Base-by-base conservation (phyloP, 345 rosid species). In the Syzygium grande region DNA sequence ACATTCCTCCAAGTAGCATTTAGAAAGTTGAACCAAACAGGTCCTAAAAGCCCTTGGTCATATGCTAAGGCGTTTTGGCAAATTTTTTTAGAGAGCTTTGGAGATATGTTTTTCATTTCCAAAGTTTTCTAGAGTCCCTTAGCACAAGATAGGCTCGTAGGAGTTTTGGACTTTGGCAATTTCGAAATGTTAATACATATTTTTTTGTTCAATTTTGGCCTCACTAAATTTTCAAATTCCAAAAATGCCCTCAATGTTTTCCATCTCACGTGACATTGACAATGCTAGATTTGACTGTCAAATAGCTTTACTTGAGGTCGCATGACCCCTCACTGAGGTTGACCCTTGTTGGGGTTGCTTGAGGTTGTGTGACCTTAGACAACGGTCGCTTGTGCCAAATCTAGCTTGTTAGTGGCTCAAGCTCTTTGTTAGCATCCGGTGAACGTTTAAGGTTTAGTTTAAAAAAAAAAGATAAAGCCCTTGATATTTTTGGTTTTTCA, bases 351-450 rank as follows among this genome's bases (percentile, higher is more conserved):
- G 0, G 7, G 15, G 11, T 25, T 11, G 65, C 7, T 58, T 25
- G 29, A 58, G 29, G 65, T 58, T 25, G 27, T 11, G 73, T 4
- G 7, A 61, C 34, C 15, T 61, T 17, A n/a, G n/a, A 8, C 34
- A 3, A 61, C 13, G 34, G 3, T 2, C 3, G 73, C 38, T 0
- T 5, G 8, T 13, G 34, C 38, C 1, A 6, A 17, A 61, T 61
- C 6, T 61, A 7, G 3, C 17, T 61, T 61, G 1, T 15, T 3
- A 30, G 19, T 2, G 0, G 7, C 4, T 38, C 1, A n/a, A n/a
- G 29, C 6, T 34, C 9, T 3, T 6, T 61, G 34, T 61, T 0
- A 3, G 34, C 12, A 59, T 12, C 13, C 1, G 16, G 7, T 27
- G 68, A 59, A 59, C 8, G 54, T 15, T 13, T n/a, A n/a, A 61